Percentiles rank a stretch among this genome's conserved stretches.
These are phyloP conservation scores for Fraxinus anomala DNA, from an alignment of 257 asterid genomes.

Conservation along the genomic window DNA sequence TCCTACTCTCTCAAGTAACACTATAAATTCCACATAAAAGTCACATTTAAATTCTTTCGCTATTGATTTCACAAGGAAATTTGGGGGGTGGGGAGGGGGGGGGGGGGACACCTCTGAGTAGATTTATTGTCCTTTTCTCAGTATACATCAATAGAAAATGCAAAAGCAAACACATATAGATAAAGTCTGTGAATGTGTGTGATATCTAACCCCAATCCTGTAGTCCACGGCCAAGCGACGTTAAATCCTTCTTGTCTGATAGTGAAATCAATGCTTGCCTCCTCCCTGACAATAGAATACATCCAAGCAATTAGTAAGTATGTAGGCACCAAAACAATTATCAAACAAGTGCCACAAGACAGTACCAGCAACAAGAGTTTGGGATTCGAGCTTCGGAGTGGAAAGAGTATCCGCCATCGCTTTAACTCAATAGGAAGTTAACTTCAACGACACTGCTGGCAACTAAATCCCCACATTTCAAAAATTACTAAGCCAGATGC, in stretches of 20 bases:
- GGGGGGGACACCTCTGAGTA: too few species aligned
- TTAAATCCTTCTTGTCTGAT: constrained; percentile 82
- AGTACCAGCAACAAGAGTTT: constrained; percentile 43
- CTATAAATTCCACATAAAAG: not conserved
- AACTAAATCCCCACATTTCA: constrained; percentile 27
- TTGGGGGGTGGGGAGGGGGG: too few species aligned
- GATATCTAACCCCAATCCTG: constrained; percentile 77
- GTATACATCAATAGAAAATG: not conserved
- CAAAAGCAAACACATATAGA: not conserved
- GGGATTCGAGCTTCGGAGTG: constrained; percentile 37
- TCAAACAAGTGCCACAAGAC: not conserved
- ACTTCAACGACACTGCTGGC: constrained; percentile 27
- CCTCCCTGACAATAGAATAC: constrained; percentile 49
- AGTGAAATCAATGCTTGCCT: constrained; percentile 80
- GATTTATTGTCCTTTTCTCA: not conserved
- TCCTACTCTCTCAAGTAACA: not conserved
- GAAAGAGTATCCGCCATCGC: constrained; percentile 76
- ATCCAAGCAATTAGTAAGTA: not conserved
- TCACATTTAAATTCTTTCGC: not conserved
- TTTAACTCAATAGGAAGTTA: constrained; percentile 46
- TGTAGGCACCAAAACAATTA: not conserved
- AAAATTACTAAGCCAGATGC: not conserved
- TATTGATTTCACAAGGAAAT: not conserved
- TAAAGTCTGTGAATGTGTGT: not conserved
- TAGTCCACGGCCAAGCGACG: constrained; percentile 74